Percentiles rank a stretch among this genome's conserved stretches.
These are phyloP conservation scores for Pleurotus pulmonarius DNA, from an alignment of 768 basidiomycete species.

Conservation along the genomic window DNA sequence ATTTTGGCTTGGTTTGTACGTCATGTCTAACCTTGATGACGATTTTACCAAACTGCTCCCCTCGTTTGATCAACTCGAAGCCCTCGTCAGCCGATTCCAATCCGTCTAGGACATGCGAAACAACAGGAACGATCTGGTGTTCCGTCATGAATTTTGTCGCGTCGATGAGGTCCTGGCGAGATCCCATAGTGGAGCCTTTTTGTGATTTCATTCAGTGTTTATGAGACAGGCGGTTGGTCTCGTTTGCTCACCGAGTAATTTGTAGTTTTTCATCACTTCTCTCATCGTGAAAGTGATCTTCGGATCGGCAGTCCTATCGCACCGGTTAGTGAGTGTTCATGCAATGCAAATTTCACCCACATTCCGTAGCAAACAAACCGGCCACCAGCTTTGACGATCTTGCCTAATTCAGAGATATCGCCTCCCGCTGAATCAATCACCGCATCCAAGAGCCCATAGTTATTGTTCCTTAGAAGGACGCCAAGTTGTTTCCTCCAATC, in stretches of 20 bases:
- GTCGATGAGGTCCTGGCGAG: slow-evolving; percentile 64
- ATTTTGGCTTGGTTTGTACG: neutral
- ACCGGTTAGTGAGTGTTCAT: neutral
- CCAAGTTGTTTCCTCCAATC: slow-evolving; percentile 51
- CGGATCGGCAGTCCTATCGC: slow-evolving; percentile 55
- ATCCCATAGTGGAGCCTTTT: slow-evolving; percentile 83
- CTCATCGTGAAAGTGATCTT: slow-evolving; percentile 71
- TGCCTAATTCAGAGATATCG: slow-evolving; percentile 47
- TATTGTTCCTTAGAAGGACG: slow-evolving; percentile 33
- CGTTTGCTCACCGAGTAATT: slow-evolving; percentile 56
- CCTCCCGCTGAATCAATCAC: slow-evolving; percentile 73
- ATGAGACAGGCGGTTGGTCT: neutral
- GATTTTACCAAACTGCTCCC: slow-evolving; percentile 77
- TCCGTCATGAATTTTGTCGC: slow-evolving; percentile 68
- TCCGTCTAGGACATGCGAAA: slow-evolving; percentile 68
- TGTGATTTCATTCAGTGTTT: too few relatives aligned
- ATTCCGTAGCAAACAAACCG: slow-evolving; percentile 65
- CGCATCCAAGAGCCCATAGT: slow-evolving; percentile 39
- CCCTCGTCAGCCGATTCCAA: slow-evolving; percentile 62
- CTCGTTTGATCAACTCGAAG: slow-evolving; percentile 61
- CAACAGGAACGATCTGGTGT: slow-evolving; percentile 65
- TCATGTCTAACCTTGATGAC: slow-evolving; percentile 42
- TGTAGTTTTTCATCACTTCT: slow-evolving; percentile 71
- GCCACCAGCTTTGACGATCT: slow-evolving; percentile 53
- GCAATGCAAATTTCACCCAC: slow-evolving; percentile 28